Percentiles rank a stretch among this genome's conserved stretches.
Conservation (phyloP, 345 rosid genomes). For the Physaria fendleri region DNA sequence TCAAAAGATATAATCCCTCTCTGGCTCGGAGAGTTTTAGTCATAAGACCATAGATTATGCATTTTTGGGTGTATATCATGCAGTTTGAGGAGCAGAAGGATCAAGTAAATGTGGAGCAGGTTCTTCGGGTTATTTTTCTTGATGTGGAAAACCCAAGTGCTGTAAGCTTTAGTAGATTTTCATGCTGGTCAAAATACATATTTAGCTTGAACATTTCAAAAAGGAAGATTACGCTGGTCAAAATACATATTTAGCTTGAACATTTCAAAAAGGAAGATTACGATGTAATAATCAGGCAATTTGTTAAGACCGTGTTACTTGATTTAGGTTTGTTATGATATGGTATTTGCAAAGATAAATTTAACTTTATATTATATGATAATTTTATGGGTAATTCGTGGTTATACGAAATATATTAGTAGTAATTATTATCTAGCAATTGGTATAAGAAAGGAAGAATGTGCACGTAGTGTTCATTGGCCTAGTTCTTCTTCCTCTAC, state of each 20-base stretch:
- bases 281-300: slow-evolving; percentile 39
- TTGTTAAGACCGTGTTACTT: too few species aligned
- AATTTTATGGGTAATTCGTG: too few species aligned
- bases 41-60: background rate
- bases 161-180: slow-evolving; percentile 35
- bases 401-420: too few species aligned
- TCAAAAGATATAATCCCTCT: background rate
- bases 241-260: background rate
- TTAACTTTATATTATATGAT: too few species aligned
- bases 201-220: background rate
- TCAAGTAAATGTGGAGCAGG: slow-evolving; percentile 68
- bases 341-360: too few species aligned
- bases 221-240: slow-evolving; percentile 6
- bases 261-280: background rate
- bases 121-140: slow-evolving; percentile 72
- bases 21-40: background rate
- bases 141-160: slow-evolving; percentile 65
- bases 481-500: too few species aligned
- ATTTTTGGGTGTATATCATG: slow-evolving; percentile 2
- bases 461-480: too few species aligned
- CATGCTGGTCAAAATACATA: background rate
- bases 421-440: too few species aligned
- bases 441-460: too few species aligned
- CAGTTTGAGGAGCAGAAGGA: slow-evolving; percentile 97
- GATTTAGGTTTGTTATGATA: too few species aligned